Evolutionary conservation across 1,284 basidiomycete genomes (phyloP).

Genomic region (Schizophyllum commune): DNA sequence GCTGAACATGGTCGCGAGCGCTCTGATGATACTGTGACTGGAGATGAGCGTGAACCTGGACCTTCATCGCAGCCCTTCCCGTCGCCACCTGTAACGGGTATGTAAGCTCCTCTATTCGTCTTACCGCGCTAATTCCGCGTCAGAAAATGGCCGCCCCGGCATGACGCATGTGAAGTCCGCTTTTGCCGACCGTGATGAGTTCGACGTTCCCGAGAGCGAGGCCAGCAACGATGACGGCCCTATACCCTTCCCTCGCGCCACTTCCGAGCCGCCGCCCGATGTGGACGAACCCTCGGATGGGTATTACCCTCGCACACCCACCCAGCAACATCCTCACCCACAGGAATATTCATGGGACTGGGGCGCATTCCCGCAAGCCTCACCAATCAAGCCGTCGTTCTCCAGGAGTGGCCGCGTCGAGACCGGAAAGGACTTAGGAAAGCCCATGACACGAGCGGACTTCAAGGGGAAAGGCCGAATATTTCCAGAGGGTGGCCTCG

Average conservation of each 20-base stretch:
- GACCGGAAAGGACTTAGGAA: conserved; percentile 7
- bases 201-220: not conserved
- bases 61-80: conserved; percentile 3
- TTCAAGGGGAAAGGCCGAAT: not conserved
- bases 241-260: conserved; percentile 35
- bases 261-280: conserved; percentile 52
- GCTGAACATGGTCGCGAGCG: conserved; percentile 33
- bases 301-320: conserved; percentile 14
- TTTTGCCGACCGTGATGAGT: not conserved
- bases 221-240: not conserved
- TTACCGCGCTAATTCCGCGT: too few species aligned
- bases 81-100: not conserved
- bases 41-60: conserved; percentile 14
- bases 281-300: conserved; percentile 13
- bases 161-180: not conserved
- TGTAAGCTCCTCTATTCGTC: too few species aligned
- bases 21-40: conserved; percentile 23
- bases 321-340: conserved; percentile 8
- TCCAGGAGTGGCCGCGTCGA: conserved; percentile 13
- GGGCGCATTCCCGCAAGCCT: conserved; percentile 78
- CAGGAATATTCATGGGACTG: conserved; percentile 78
- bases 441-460: not conserved
- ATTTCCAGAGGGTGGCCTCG: not conserved
- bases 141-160: not conserved
- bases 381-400: conserved; percentile 52